Evolutionary conservation across 2,329 filamentous ascomycete genomes (phyloP).

Genomic region (Ophiostoma piceae): DNA sequence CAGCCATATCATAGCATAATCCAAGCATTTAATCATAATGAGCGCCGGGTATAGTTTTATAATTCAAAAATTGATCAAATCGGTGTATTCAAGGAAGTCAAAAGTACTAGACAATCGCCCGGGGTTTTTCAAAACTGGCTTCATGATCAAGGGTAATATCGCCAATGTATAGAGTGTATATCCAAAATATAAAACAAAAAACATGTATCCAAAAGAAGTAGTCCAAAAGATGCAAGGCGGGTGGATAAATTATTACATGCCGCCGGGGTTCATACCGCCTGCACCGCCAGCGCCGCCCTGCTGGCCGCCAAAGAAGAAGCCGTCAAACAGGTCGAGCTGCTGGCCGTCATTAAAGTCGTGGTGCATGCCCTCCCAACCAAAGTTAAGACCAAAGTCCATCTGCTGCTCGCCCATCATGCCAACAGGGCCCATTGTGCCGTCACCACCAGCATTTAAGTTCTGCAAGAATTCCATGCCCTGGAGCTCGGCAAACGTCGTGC

Average conservation of each 20-base stretch:
- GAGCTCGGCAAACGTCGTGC: conserved; percentile 43
- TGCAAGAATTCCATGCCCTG: conserved; percentile 53
- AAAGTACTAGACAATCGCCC: background rate
- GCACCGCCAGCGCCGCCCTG: conserved; percentile 35
- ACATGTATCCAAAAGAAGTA: background rate
- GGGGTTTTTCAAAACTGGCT: background rate
- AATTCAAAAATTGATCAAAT: background rate
- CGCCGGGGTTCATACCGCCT: conserved; percentile 17
- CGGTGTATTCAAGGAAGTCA: background rate
- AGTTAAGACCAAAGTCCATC: conserved; percentile 61
- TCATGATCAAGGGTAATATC: background rate
- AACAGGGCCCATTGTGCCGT: conserved; percentile 21
- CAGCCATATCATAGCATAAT: background rate
- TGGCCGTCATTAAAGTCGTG: conserved; percentile 58
- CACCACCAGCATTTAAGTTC: conserved; percentile 34
- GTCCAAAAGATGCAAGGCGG: background rate
- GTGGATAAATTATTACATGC: background rate
- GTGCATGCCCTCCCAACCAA: conserved; percentile 58
- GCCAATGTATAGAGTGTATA: background rate
- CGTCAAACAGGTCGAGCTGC: conserved; percentile 64
- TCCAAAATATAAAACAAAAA: background rate
- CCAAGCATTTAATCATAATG: background rate
- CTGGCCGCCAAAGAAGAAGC: conserved; percentile 64
- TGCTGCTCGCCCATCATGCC: conserved; percentile 39
- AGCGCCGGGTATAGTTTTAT: background rate